Conservation (phyloP, 768 basidiomycete species). For the Candolleomyces eurysporus region DNA sequence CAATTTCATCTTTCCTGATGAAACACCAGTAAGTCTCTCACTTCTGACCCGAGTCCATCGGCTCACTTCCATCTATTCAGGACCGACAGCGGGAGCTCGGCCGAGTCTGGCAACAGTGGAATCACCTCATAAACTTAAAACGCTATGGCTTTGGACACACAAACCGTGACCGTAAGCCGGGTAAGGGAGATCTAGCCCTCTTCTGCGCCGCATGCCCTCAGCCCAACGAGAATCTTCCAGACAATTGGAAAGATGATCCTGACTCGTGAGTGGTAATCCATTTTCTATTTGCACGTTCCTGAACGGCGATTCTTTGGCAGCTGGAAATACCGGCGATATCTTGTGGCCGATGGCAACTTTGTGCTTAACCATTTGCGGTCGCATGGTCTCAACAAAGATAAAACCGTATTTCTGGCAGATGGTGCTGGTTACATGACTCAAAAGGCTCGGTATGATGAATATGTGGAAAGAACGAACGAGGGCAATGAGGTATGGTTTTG, state of each 20-base stretch:
- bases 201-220: slow-evolving; percentile 28
- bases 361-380: not conserved
- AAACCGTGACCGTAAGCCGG: not conserved
- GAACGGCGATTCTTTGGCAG: not conserved
- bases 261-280: not conserved
- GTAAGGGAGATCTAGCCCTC: not conserved
- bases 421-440: not conserved
- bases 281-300: too few species aligned
- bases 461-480: not conserved
- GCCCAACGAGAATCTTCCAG: slow-evolving; percentile 21
- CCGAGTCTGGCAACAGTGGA: not conserved
- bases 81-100: not conserved
- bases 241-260: slow-evolving; percentile 13
- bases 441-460: too few species aligned
- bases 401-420: not conserved
- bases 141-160: slow-evolving; percentile 16
- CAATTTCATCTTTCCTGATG: not conserved
- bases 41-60: too few species aligned
- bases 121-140: slow-evolving; percentile 12
- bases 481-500: not conserved
- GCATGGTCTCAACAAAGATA: too few species aligned
- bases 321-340: not conserved
- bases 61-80: too few species aligned
- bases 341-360: not conserved
- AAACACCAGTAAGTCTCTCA: not conserved